phyloP scores from a whole-genome alignment of 257 asterid species.

The Rauvolfia tetraphylla region DNA sequence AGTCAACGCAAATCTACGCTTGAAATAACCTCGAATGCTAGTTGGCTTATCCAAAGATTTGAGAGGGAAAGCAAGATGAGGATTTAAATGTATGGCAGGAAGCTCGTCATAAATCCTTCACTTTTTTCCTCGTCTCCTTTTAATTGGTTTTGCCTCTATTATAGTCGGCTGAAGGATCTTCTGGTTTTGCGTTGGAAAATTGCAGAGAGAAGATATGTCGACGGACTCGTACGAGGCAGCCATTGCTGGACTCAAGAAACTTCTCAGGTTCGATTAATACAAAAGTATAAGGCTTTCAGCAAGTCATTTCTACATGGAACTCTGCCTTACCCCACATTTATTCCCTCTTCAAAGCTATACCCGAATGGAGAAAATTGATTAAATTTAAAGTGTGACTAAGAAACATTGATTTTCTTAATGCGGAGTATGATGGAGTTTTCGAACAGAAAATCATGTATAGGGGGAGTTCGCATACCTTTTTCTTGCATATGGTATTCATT shows the following conservation, averaged over 20 bases:
- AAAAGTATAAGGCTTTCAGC: background rate
- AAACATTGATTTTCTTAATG: background rate
- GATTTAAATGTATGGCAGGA: background rate
- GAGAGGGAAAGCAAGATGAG: background rate
- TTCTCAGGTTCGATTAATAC: slow-evolving; percentile 55
- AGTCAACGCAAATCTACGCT: background rate
- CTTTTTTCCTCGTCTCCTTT: too few relatives aligned
- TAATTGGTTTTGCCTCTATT: background rate
- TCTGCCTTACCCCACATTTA: background rate
- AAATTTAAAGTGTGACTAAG: background rate
- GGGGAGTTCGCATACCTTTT: too few relatives aligned
- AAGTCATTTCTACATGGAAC: background rate
- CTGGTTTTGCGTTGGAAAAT: background rate
- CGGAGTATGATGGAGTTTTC: too few relatives aligned
- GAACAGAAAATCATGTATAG: too few relatives aligned
- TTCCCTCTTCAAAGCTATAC: background rate
- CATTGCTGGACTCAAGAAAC: slow-evolving; percentile 73
- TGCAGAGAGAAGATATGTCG: slow-evolving; percentile 84
- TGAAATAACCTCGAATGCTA: background rate
- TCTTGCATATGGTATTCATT: too few relatives aligned
- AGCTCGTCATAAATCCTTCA: background rate
- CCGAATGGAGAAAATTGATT: too few relatives aligned
- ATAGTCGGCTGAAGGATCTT: background rate
- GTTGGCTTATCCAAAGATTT: slow-evolving; percentile 7
- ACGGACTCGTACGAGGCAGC: slow-evolving; percentile 73